Conservation (phyloP, 805 yeast species). For the Suhomyces prunicola region DNA sequence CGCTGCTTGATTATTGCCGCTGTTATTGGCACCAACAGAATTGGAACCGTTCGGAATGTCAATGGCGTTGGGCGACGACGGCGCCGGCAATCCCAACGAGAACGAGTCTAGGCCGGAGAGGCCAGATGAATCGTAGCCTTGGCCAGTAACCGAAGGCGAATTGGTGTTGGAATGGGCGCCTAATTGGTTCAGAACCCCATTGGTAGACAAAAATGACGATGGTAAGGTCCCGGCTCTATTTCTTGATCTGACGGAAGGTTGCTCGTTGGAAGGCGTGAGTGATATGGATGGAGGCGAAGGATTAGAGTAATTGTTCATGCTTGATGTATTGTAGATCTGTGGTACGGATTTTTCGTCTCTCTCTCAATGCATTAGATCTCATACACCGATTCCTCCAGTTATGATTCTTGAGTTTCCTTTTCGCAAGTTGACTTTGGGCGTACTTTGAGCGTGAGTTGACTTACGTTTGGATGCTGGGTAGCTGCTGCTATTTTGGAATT, state of each 20-base stretch:
- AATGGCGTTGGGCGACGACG: slow-evolving; percentile 12
- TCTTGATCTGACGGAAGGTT: slow-evolving; percentile 38
- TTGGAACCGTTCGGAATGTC: slow-evolving; percentile 17
- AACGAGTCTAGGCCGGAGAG: slow-evolving; percentile 14
- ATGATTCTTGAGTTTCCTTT: not conserved
- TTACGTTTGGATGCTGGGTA: not conserved
- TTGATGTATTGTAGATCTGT: not conserved
- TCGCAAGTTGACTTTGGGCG: not conserved
- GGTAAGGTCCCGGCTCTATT: slow-evolving; percentile 81
- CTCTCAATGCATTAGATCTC: not conserved
- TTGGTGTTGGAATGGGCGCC: slow-evolving; percentile 1
- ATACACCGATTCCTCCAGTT: not conserved
- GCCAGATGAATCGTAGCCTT: not conserved
- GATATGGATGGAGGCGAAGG: slow-evolving; percentile 33
- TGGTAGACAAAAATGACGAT: slow-evolving; percentile 43
- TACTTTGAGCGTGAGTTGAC: not conserved
- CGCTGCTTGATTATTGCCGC: slow-evolving; percentile 10
- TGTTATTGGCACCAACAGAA: slow-evolving; percentile 14
- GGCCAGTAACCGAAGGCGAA: slow-evolving; percentile 6
- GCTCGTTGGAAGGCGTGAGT: slow-evolving; percentile 23
- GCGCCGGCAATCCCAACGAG: slow-evolving; percentile 15
- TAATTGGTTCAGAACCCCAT: slow-evolving; percentile 8
- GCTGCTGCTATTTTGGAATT: not conserved
- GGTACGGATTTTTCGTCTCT: not conserved
- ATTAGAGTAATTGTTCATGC: slow-evolving; percentile 8